Conservation (phyloP, 495 filamentous ascomycete genomes). For the Hypoxylon cercidicola region DNA sequence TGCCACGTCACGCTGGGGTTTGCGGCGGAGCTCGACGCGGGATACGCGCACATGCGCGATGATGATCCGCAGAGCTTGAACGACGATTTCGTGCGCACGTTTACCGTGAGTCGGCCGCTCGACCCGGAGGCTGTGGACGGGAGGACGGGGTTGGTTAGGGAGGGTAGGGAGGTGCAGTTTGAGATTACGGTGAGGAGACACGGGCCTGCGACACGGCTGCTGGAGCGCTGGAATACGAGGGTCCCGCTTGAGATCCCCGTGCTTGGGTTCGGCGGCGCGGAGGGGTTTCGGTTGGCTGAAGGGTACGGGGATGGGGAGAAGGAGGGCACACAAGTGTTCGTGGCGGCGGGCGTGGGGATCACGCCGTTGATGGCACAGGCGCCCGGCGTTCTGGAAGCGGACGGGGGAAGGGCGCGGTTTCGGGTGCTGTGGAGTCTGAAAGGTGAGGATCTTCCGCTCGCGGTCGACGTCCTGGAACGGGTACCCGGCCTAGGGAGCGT, state of each 20-base stretch:
- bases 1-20: slow-evolving; percentile 83
- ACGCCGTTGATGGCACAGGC: slow-evolving; percentile 78
- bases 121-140: slow-evolving; percentile 37
- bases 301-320: slow-evolving; percentile 12
- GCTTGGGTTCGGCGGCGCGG: slow-evolving; percentile 75
- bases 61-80: slow-evolving; percentile 80
- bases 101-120: slow-evolving; percentile 72
- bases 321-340: slow-evolving; percentile 57
- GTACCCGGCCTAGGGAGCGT: slow-evolving; percentile 61
- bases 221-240: slow-evolving; percentile 67
- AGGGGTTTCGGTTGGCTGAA: slow-evolving; percentile 49
- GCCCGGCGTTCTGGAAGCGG: slow-evolving; percentile 52
- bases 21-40: slow-evolving; percentile 69
- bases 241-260: slow-evolving; percentile 70
- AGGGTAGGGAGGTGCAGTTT: slow-evolving; percentile 55
- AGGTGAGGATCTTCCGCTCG: slow-evolving; percentile 68
- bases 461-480: slow-evolving; percentile 65
- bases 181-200: slow-evolving; percentile 77
- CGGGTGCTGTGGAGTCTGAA: slow-evolving; percentile 74
- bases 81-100: slow-evolving; percentile 84
- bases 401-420: slow-evolving; percentile 46
- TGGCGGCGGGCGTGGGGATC: slow-evolving; percentile 83
- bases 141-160: not conserved
- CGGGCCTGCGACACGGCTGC: slow-evolving; percentile 71
- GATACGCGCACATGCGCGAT: slow-evolving; percentile 84